Percentiles rank a stretch among this genome's conserved stretches.
phyloP scores from a whole-genome alignment of 768 basidiomycete species.

The Tubosaeta sp. region DNA sequence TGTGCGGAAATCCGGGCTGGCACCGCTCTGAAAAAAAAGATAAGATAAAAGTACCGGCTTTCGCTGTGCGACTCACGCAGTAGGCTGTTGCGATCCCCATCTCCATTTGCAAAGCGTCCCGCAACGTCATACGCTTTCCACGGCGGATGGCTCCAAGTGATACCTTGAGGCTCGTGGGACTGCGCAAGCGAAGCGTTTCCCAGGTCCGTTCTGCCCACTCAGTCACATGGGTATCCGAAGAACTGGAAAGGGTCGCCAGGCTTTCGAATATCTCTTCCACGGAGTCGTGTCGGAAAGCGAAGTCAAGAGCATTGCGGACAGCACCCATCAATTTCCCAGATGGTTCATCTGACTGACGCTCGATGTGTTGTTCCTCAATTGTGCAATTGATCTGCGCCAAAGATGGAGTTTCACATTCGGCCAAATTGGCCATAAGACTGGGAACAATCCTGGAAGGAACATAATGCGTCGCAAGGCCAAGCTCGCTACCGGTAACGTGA shows the following conservation, averaged over 20 bases:
- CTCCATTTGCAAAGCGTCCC: conserved; percentile 77
- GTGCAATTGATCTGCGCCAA: conserved; percentile 59
- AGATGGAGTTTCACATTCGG: conserved; percentile 35
- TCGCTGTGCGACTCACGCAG: conserved; percentile 57
- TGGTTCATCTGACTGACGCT: conserved; percentile 55
- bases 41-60: conserved; percentile 8
- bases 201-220: conserved; percentile 76
- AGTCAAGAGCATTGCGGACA: conserved; percentile 74
- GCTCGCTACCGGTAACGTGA: conserved; percentile 51
- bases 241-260: conserved; percentile 41
- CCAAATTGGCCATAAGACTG: conserved; percentile 63
- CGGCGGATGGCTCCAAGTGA: conserved; percentile 74
- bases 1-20: conserved; percentile 76
- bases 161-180: conserved; percentile 91
- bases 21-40: conserved; percentile 54
- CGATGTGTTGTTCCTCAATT: conserved; percentile 58
- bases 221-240: conserved; percentile 43
- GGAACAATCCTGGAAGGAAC: conserved; percentile 75
- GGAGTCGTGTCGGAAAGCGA: conserved; percentile 65
- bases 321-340: conserved; percentile 52
- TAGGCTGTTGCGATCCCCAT: conserved; percentile 84
- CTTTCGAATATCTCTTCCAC: conserved; percentile 67
- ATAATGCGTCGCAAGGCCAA: conserved; percentile 93
- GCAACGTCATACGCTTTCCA: conserved; percentile 61
- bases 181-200: conserved; percentile 57